Base-by-base conservation (phyloP, 371 early-diverging fungal genomes). In the Mortierella sp. region DNA sequence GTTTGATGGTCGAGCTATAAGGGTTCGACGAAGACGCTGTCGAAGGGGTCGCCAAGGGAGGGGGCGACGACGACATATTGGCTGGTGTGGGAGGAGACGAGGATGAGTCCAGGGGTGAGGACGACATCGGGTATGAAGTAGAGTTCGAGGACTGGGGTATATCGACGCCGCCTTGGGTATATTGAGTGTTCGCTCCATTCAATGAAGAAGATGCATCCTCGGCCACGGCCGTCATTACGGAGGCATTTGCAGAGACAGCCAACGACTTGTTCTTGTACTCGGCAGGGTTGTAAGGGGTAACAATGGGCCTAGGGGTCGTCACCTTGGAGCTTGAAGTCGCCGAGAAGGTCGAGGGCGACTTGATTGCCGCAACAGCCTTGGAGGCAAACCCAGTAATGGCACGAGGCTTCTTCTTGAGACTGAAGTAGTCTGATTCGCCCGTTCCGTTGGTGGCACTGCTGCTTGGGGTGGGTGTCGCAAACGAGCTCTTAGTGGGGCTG, bases 241-340 rank as follows among this genome's bases (percentile, higher is more conserved):
- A 37, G 8, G 75, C 46, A 13, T 48, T 34, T 16, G 28, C 64
- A 11, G 79, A 73, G 31, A 82, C 76, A 24, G 74, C 53, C 14
- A 83, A 69, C 34, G 83, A 44, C 71, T 80, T 83, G 71, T 69
- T 80, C 74, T 76, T 78, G 74, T 85, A 85, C 24, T 80, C 85
- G 10, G 73, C 76, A 1, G 85, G 85, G 69, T 85, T 85, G 51
- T 85, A 85, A 21, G 85, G 85, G 9, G 85, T 85, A 21, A 85
- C 85, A 26, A 85, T 81, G 0, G 81, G 74, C 44, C 85, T 78
- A 0, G 80, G 34, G 1, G 73, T 61, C 64, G 64, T 8, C 40
- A 34, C 70, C 9, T 57, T 40, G 21, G 79, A 28, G 28, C 34
- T 51, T 9, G 80, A 44, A 3, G 73, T n/a, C 5, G 57, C 43